Base-by-base conservation (phyloP, 75 land plant genomes). In the Larix kaempferi region DNA sequence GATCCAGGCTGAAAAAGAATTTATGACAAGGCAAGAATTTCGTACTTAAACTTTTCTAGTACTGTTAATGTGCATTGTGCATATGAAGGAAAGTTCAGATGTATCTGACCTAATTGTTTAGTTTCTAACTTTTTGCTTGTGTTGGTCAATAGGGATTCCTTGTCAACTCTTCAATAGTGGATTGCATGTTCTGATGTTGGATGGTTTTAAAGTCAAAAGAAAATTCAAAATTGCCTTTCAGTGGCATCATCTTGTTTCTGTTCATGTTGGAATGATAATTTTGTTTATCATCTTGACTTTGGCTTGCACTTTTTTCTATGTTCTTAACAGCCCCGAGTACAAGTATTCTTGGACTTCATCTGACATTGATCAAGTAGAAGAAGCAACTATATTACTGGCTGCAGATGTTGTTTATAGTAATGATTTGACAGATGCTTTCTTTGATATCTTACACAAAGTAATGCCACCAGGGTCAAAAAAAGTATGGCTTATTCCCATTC, bases 341-440 rank as follows among this genome's bases (percentile, higher is more conserved):
- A 85, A 66, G n/a, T 89, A 89, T 71, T 78, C 66, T 2, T 96
- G 99, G 99, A 86, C 76, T 62, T 57, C 74, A 13, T 73, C 79
- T 60, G 99, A 96, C 57, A 35, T 90, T 56, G 82, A 87, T 66
- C 88, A 86, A 65, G 88, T 78, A 14, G 82, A 88, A 77, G 59
- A 76, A 60, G 87, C 86, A 54, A 74, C 84, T 22, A n/a, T 96
- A 11, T 77, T 96, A 55, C 17, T 96, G 73, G 99, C 98, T 59
- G 99, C 98, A 35, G 99, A 96, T 91, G 98, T 96, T 16, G 86
- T 96, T 63, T 96, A 96, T 74, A 86, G 86, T 65, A 89, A 92
- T 77, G 90, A 89, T 27, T 75, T 96, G 37, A 96, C 98, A 16
- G 88, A 94, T 82, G 91, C 89, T 22, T 89, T 94, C 35, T 96